Conservation (phyloP, 768 basidiomycete species). For the Russula earlei region DNA sequence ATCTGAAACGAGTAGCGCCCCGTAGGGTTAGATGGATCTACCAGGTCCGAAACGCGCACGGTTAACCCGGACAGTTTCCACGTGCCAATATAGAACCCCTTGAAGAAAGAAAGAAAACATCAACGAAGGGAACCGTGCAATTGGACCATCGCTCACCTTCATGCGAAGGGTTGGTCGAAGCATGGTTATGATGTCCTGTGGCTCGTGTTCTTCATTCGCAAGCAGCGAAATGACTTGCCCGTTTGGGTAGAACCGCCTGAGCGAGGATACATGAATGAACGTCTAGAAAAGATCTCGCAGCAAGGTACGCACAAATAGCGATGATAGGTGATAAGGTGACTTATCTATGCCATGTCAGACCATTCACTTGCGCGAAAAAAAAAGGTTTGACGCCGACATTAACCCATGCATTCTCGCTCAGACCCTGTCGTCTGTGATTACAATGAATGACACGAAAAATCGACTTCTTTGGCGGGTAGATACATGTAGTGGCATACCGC, state of each 20-base stretch:
- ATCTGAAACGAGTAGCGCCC: slow-evolving; percentile 63
- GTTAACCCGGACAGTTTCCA: slow-evolving; percentile 61
- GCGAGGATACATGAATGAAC: neutral
- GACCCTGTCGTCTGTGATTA: slow-evolving; percentile 50
- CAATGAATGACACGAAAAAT: slow-evolving; percentile 6
- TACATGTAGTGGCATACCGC: slow-evolving; percentile 85
- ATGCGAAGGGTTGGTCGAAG: slow-evolving; percentile 69
- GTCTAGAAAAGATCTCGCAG: neutral
- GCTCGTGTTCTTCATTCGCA: slow-evolving; percentile 66
- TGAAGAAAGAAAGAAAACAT: neutral
- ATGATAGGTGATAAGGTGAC: slow-evolving; percentile 84
- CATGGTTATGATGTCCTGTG: slow-evolving; percentile 62
- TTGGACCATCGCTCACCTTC: slow-evolving; percentile 42
- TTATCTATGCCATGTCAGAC: slow-evolving; percentile 40
- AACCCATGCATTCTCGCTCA: slow-evolving; percentile 81
- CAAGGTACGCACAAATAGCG: slow-evolving; percentile 67
- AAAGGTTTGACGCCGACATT: slow-evolving; percentile 45
- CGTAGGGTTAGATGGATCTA: slow-evolving; percentile 35
- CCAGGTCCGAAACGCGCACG: slow-evolving; percentile 53
- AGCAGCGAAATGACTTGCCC: slow-evolving; percentile 82
- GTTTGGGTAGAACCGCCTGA: slow-evolving; percentile 78
- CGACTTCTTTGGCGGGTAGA: slow-evolving; percentile 23
- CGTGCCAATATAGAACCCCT: slow-evolving; percentile 66
- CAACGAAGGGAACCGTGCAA: neutral
- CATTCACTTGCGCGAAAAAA: neutral